Conservation (phyloP, 139 green algal genomes). For the Dunaliella primolecta region DNA sequence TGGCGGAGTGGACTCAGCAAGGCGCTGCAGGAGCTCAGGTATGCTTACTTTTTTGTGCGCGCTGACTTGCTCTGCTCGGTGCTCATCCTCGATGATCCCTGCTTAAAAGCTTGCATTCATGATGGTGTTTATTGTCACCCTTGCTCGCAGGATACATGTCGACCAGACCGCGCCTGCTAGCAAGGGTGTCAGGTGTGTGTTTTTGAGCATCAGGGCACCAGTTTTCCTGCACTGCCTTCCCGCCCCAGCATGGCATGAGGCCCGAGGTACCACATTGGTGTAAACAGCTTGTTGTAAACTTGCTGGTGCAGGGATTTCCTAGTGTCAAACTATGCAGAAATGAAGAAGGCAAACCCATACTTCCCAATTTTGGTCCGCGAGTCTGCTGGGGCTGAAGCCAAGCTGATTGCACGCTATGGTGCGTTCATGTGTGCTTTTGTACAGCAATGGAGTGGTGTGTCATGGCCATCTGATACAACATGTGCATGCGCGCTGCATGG, state of each 20-base stretch:
- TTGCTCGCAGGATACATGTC: slow-evolving; percentile 68
- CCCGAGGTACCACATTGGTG: neutral
- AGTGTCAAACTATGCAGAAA: slow-evolving; percentile 71
- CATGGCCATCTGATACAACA: neutral
- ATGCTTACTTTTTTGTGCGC: too few species aligned
- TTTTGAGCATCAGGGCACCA: too few species aligned
- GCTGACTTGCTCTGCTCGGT: too few species aligned
- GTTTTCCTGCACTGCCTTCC: too few species aligned
- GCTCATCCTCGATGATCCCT: too few species aligned
- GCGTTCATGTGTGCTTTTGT: slow-evolving; percentile 12
- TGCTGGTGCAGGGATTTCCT: slow-evolving; percentile 74
- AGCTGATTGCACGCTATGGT: slow-evolving; percentile 81
- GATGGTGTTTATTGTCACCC: too few species aligned
- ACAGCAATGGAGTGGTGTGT: neutral
- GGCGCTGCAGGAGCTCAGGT: slow-evolving; percentile 78
- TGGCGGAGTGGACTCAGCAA: slow-evolving; percentile 53
- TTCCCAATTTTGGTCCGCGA: slow-evolving; percentile 87
- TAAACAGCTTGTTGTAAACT: neutral
- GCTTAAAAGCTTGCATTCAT: too few species aligned
- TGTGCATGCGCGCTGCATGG: too few species aligned
- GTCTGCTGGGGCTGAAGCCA: slow-evolving; percentile 63
- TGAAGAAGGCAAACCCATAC: slow-evolving; percentile 86
- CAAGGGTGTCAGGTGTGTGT: slow-evolving; percentile 65
- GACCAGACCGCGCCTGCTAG: slow-evolving; percentile 70
- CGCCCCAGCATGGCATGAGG: too few species aligned